These are phyloP conservation scores for Macroventuria anomochaeta DNA, from an alignment of 2,329 filamentous ascomycete genomes.

Conservation along the genomic window DNA sequence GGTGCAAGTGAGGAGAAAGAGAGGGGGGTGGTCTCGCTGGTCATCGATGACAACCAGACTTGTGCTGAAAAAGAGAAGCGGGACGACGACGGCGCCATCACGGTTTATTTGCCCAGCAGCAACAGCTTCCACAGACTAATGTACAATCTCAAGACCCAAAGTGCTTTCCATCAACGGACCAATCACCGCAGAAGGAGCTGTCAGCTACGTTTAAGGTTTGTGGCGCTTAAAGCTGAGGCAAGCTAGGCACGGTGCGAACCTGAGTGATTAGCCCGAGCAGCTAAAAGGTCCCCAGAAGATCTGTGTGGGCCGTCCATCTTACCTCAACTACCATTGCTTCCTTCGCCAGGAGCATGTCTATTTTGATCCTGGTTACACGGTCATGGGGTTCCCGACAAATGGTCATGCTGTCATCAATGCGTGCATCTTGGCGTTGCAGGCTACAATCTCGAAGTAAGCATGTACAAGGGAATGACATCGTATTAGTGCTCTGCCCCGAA, in stretches of 20 bases:
- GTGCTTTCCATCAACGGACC: not conserved
- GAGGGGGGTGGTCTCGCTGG: too few species aligned
- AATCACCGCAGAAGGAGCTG: not conserved
- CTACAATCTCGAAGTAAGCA: not conserved
- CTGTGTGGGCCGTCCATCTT: not conserved
- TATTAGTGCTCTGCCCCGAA: slow-evolving; percentile 4
- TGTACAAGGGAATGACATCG: not conserved
- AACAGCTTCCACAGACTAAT: not conserved
- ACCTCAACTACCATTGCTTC: not conserved
- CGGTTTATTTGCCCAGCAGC: not conserved
- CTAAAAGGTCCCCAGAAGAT: not conserved
- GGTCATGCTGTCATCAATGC: not conserved
- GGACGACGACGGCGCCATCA: not conserved
- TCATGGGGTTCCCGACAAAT: not conserved
- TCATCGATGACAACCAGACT: not conserved
- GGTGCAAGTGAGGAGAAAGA: not conserved
- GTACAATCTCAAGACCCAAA: too few species aligned
- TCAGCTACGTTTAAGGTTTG: slow-evolving; percentile 11
- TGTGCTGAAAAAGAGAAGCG: not conserved
- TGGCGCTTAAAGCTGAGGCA: slow-evolving; percentile 12
- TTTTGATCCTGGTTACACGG: not conserved
- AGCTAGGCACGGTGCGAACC: slow-evolving; percentile 10
- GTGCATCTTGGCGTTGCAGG: not conserved
- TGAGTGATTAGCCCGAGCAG: slow-evolving; percentile 13
- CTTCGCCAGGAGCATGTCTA: not conserved